phyloP scores from a whole-genome alignment of 108 stramenopile species.

The Nitzschia sp. region DNA sequence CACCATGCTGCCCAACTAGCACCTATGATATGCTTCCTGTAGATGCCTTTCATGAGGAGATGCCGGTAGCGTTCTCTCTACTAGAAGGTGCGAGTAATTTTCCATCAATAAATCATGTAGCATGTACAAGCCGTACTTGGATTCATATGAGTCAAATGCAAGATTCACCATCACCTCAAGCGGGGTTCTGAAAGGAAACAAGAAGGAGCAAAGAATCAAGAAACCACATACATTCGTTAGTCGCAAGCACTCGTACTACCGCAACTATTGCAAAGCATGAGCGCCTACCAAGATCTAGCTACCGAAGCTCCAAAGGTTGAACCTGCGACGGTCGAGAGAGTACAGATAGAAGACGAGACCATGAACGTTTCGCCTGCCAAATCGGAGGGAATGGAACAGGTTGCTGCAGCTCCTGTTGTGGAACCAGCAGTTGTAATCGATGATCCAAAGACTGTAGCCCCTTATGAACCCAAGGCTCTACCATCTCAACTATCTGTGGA shows the following conservation, averaged over 20 bases:
- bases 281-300: slow-evolving; percentile 33
- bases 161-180: no score
- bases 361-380: slow-evolving; percentile 35
- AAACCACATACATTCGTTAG: no score
- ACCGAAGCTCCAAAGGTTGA: slow-evolving; percentile 61
- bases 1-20: no score
- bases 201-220: no score
- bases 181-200: no score
- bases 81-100: no score
- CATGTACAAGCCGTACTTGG: no score
- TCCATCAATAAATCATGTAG: no score
- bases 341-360: slow-evolving; percentile 6
- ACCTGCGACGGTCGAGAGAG: slow-evolving; percentile 36
- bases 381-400: slow-evolving; percentile 16
- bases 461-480: slow-evolving; percentile 1
- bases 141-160: no score
- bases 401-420: slow-evolving; percentile 36
- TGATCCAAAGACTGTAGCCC: slow-evolving; percentile 36
- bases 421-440: slow-evolving; percentile 23
- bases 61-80: no score
- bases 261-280: slow-evolving; percentile 5
- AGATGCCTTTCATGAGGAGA: no score
- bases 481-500: slow-evolving; percentile 36
- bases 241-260: not conserved
- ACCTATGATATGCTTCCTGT: no score